Conservation (phyloP, 2,329 filamentous ascomycete species). For the Pezicula rhizophila region DNA sequence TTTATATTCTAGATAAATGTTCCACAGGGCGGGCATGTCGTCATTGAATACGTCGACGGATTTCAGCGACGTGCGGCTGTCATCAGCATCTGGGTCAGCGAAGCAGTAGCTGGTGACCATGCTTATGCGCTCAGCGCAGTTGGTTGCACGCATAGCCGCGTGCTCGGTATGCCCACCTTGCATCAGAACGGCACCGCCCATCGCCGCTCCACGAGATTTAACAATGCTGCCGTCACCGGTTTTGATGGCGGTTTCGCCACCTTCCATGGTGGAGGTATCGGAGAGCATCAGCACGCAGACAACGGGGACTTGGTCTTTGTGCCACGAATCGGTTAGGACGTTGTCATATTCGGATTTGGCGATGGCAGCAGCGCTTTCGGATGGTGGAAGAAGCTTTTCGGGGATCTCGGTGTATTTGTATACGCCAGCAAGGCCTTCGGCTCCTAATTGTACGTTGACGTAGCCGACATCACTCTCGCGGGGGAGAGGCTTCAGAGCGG, state of each 20-base stretch:
- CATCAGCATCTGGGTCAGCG: not conserved
- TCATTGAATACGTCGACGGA: not conserved
- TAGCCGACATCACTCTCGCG: conserved; percentile 8
- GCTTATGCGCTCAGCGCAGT: conserved; percentile 31
- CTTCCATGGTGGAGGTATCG: conserved; percentile 35
- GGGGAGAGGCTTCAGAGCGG: conserved; percentile 4
- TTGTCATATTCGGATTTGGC: conserved; percentile 1
- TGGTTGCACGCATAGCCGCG: conserved; percentile 28
- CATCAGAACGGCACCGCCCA: conserved; percentile 29
- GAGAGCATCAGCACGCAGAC: conserved; percentile 41
- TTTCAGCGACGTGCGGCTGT: not conserved
- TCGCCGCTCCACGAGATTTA: conserved; percentile 26
- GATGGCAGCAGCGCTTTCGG: not conserved
- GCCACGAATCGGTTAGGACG: conserved; percentile 30
- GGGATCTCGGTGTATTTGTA: conserved; percentile 9
- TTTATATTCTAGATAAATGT: not conserved
- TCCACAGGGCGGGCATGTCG: not conserved
- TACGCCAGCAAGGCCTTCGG: conserved; percentile 3
- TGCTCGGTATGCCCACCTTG: conserved; percentile 35
- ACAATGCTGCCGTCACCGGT: conserved; percentile 36
- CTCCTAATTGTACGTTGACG: conserved; percentile 8
- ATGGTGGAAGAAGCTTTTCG: not conserved
- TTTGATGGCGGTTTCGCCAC: conserved; percentile 50
- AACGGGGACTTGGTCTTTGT: conserved; percentile 38
- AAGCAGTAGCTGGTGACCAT: conserved; percentile 32